Conservation (phyloP, 106 monocot genomes). For the Acanthochlamys bracteata region DNA sequence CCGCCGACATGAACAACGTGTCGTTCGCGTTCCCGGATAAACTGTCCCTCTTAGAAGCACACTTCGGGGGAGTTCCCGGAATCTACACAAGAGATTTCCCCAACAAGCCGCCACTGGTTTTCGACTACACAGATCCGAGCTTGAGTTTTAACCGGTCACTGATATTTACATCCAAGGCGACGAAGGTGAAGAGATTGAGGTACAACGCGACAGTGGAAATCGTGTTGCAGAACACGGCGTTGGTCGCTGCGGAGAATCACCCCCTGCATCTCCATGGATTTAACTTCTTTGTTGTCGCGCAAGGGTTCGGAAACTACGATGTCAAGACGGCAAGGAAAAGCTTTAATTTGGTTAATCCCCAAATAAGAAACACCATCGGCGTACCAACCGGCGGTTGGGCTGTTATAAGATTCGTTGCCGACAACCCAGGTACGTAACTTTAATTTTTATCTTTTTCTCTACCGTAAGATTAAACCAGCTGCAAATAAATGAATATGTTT, state of each 20-base stretch:
- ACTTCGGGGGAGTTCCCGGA: constrained; percentile 15
- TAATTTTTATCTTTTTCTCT: no score
- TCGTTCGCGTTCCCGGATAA: constrained; percentile 47
- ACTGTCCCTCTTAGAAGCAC: constrained; percentile 57
- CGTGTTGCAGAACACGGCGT: constrained; percentile 67
- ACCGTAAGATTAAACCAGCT: no score
- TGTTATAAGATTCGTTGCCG: constrained; percentile 57
- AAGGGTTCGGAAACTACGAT: constrained; percentile 64
- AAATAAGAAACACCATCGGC: constrained; percentile 55
- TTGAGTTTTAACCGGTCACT: constrained; percentile 2
- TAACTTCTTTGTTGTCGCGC: constrained; percentile 62
- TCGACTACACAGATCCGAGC: constrained; percentile 39
- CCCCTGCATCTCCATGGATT: constrained; percentile 63
- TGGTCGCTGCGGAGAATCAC: constrained; percentile 49
- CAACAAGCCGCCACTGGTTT: constrained; percentile 29
- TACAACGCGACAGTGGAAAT: constrained; percentile 53
- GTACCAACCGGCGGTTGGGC: constrained; percentile 74
- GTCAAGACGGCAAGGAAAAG: constrained; percentile 9
- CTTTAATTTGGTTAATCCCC: constrained; percentile 58
- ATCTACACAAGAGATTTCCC: constrained; percentile 60
- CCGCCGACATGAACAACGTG: constrained; percentile 65
- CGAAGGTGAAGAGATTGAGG: constrained; percentile 49
- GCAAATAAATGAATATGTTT: no score
- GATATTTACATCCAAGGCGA: constrained; percentile 18
- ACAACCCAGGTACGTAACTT: constrained; percentile 54